These are phyloP conservation scores for Aspergillus brasiliensis DNA, from an alignment of 2,329 filamentous ascomycete species.

Conservation along the genomic window DNA sequence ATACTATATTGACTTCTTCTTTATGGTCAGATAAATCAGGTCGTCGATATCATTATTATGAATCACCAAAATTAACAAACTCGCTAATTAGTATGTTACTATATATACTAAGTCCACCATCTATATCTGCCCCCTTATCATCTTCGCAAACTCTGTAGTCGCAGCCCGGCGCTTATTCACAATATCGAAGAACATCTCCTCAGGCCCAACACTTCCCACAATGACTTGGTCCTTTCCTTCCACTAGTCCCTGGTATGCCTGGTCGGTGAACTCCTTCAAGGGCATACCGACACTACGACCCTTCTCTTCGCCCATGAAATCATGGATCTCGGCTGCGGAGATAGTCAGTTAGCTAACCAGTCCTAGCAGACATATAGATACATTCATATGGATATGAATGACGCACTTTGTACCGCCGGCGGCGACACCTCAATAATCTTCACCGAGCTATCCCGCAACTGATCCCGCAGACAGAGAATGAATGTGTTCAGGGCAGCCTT, in stretches of 20 bases:
- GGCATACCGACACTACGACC: constrained; percentile 54
- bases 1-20: too few species aligned
- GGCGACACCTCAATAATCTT: constrained; percentile 55
- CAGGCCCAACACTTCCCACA: constrained; percentile 35
- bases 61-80: too few species aligned
- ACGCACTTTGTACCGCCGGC: constrained; percentile 41
- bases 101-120: not conserved
- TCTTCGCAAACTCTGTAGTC: constrained; percentile 17
- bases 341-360: too few species aligned
- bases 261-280: constrained; percentile 47
- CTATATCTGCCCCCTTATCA: not conserved
- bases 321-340: constrained; percentile 53
- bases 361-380: too few species aligned
- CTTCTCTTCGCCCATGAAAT: constrained; percentile 46
- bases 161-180: constrained; percentile 30
- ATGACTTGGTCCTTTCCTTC: constrained; percentile 48
- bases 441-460: constrained; percentile 39
- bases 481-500: constrained; percentile 58
- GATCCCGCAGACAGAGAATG: constrained; percentile 47
- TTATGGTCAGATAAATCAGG: too few species aligned
- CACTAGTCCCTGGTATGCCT: constrained; percentile 48
- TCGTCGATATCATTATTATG: too few species aligned
- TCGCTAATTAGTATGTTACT: accelerated
- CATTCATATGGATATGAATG: not conserved
- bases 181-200: constrained; percentile 36